Conservation (phyloP, 1,284 basidiomycete species). For the Ceratobasidium sp. region DNA sequence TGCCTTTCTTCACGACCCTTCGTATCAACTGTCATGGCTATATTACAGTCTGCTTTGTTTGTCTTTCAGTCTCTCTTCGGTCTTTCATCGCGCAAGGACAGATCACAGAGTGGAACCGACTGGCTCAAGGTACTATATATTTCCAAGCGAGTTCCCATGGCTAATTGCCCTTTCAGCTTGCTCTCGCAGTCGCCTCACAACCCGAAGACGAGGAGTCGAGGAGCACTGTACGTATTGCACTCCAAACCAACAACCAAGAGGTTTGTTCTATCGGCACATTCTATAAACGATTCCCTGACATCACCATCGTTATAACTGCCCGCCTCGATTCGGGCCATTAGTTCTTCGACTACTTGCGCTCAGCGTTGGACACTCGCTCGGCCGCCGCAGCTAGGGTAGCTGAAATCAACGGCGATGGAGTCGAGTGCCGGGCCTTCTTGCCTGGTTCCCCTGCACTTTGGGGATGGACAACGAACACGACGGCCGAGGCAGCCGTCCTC, state of each 20-base stretch:
- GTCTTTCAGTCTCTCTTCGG: conserved; percentile 30
- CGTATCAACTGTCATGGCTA: conserved; percentile 21
- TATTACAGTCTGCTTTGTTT: conserved; percentile 17
- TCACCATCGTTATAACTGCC: not conserved
- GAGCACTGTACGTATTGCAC: conserved; percentile 9
- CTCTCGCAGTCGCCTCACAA: conserved; percentile 23
- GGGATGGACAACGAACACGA: conserved; percentile 37
- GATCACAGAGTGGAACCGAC: conserved; percentile 16
- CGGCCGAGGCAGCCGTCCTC: conserved; percentile 30
- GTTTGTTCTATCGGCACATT: conserved; percentile 9
- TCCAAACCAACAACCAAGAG: conserved; percentile 39
- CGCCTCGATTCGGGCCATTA: too few relatives aligned
- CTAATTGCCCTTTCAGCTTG: conserved; percentile 20
- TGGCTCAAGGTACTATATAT: conserved; percentile 29
- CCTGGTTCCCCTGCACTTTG: conserved; percentile 38
- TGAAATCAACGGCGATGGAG: conserved; percentile 29
- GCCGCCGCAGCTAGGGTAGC: conserved; percentile 30
- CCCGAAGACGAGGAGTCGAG: conserved; percentile 36
- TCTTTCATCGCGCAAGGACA: conserved; percentile 19
- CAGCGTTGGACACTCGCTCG: conserved; percentile 28
- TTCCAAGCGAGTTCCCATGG: not conserved
- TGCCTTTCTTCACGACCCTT: not conserved
- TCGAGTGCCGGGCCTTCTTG: conserved; percentile 37
- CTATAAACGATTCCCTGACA: conserved; percentile 25
- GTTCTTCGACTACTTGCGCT: conserved; percentile 33